phyloP scores from a whole-genome alignment of 257 asterid genomes.

The Linaria vulgaris region DNA sequence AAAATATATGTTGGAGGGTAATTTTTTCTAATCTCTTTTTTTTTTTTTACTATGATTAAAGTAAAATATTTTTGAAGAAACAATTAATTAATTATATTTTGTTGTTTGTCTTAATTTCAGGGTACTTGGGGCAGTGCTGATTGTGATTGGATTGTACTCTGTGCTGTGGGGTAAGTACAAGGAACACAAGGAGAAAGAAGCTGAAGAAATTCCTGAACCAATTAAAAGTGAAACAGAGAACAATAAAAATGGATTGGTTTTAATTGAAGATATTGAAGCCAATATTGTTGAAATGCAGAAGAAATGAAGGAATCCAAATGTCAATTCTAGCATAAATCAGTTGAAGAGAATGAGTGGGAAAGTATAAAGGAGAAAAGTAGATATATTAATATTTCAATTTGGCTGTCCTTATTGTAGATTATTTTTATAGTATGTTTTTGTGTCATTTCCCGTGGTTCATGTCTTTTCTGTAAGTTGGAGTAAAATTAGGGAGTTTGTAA shows the following conservation, averaged over 20 bases:
- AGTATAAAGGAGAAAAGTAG: neutral
- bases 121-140: constrained; percentile 48
- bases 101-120: constrained; percentile 21
- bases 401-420: constrained; percentile 25
- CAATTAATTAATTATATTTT: neutral
- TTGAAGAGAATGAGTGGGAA: neutral
- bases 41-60: too few relatives aligned
- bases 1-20: constrained; percentile 87
- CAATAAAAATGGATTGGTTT: constrained; percentile 1
- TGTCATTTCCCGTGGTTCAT: neutral
- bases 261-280: constrained; percentile 56
- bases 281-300: constrained; percentile 31
- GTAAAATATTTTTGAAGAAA: too few relatives aligned
- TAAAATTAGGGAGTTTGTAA: constrained; percentile 32
- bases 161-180: constrained; percentile 65
- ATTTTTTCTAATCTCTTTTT: neutral
- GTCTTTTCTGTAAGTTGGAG: constrained; percentile 7
- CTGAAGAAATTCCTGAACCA: constrained; percentile 44
- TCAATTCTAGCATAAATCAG: constrained; percentile 29
- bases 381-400: neutral
- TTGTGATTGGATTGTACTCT: constrained; percentile 50
- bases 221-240: constrained; percentile 35
- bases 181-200: constrained; percentile 44
- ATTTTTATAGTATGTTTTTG: neutral
- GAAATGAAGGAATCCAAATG: constrained; percentile 27